These are phyloP conservation scores for Entomortierella lignicola DNA, from an alignment of 192 early-diverging fungal species.

Conservation along the genomic window DNA sequence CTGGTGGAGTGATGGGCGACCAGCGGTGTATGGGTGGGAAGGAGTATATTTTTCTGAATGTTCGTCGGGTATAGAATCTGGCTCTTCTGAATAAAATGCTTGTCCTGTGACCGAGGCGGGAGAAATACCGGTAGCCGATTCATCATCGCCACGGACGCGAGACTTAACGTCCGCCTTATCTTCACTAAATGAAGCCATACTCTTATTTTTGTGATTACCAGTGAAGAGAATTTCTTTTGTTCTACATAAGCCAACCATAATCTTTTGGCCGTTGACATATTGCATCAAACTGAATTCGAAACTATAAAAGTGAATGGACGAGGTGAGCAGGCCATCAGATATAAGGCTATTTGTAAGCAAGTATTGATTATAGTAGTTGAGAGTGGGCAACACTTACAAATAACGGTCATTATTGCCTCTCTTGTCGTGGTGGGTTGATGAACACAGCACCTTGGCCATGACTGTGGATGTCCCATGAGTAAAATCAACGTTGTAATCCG, in stretches of 20 bases:
- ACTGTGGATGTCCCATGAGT: constrained; percentile 41
- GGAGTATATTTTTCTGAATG: constrained; percentile 16
- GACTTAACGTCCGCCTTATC: constrained; percentile 41
- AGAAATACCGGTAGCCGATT: neutral
- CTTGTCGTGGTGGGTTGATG: constrained; percentile 48
- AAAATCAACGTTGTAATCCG: constrained; percentile 44
- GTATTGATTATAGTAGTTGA: no score
- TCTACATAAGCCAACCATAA: constrained; percentile 43
- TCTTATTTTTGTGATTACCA: constrained; percentile 54
- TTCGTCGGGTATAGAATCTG: constrained; percentile 50
- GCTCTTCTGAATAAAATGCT: constrained; percentile 39
- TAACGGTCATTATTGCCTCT: constrained; percentile 52
- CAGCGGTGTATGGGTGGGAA: neutral
- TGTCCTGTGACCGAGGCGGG: constrained; percentile 34
- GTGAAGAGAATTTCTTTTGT: constrained; percentile 53
- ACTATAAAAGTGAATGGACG: constrained; percentile 10
- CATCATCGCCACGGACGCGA: constrained; percentile 21
- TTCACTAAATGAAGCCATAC: constrained; percentile 53
- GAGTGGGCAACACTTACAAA: constrained; percentile 52
- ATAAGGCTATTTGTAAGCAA: neutral
- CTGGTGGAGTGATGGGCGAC: constrained; percentile 17
- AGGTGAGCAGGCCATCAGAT: neutral
- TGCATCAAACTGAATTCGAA: constrained; percentile 50
- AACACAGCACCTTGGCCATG: constrained; percentile 52
- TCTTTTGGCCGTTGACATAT: constrained; percentile 40